Conservation (phyloP, 1,284 basidiomycete species). For the Leccinum pachyderme region DNA sequence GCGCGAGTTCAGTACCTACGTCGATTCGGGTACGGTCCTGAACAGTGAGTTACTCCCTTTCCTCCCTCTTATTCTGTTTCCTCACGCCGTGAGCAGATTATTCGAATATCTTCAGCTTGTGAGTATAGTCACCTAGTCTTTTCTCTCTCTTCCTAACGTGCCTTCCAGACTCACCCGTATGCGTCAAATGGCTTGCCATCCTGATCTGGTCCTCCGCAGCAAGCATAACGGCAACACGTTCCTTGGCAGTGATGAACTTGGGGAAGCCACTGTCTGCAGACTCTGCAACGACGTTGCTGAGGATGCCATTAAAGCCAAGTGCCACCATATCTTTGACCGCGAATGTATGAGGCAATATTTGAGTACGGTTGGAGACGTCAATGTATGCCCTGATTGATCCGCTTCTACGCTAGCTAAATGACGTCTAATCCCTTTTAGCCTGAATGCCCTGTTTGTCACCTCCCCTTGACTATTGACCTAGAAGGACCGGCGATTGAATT, state of each 20-base stretch:
- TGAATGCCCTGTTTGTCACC: conserved; percentile 93
- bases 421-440: conserved; percentile 45
- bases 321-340: conserved; percentile 89
- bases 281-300: conserved; percentile 98
- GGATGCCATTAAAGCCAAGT: conserved; percentile 93
- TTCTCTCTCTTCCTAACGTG: background rate
- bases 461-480: conserved; percentile 91
- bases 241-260: conserved; percentile 49
- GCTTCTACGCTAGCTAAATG: conserved; percentile 1
- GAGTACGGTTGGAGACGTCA: conserved; percentile 68
- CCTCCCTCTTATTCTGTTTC: background rate
- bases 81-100: conserved; percentile 60
- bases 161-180: conserved; percentile 70
- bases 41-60: conserved; percentile 64
- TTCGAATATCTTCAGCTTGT: conserved; percentile 91
- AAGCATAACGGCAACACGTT: conserved; percentile 71
- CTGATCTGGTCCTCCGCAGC: conserved; percentile 92
- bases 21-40: conserved; percentile 87
- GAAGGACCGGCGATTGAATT: conserved; percentile 90
- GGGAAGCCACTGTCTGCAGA: conserved; percentile 82
- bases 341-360: conserved; percentile 97
- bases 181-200: conserved; percentile 96
- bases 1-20: conserved; percentile 88
- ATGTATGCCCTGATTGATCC: conserved; percentile 43
- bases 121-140: conserved; percentile 27